Percentiles rank a stretch among this genome's conserved stretches.
These are phyloP conservation scores for Penicillium aurantiogriseum DNA, from an alignment of 2,329 filamentous ascomycete genomes.

Conservation along the genomic window DNA sequence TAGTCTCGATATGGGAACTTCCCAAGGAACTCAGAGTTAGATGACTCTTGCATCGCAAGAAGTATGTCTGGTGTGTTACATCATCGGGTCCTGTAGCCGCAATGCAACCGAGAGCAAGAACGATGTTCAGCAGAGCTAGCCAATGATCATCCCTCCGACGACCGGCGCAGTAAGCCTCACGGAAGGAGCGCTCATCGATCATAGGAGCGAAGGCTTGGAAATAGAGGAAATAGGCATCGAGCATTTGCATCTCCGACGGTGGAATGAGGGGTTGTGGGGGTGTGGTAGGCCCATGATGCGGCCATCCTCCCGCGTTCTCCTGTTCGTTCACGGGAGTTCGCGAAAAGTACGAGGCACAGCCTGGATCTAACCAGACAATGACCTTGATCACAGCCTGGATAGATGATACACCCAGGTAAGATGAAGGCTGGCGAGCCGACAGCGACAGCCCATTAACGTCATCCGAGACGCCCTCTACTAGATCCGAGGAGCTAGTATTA, in stretches of 20 bases:
- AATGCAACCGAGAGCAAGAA: conserved; percentile 72
- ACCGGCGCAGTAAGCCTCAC: conserved; percentile 62
- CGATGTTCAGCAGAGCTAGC: conserved; percentile 72
- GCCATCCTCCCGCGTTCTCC: conserved; percentile 21
- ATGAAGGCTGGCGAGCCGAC: conserved; percentile 59
- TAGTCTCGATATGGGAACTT: conserved; percentile 68
- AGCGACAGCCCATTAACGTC: conserved; percentile 68
- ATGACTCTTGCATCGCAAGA: conserved; percentile 65
- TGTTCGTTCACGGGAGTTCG: conserved; percentile 34
- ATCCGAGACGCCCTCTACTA: conserved; percentile 64
- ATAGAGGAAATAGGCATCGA: conserved; percentile 73
- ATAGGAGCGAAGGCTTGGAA: conserved; percentile 71
- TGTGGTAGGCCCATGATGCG: conserved; percentile 40
- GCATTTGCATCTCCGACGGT: conserved; percentile 65
- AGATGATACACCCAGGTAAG: conserved; percentile 71
- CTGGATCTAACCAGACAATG: conserved; percentile 58
- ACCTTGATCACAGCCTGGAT: conserved; percentile 73
- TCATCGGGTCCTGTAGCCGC: conserved; percentile 63
- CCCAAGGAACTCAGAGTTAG: conserved; percentile 66
- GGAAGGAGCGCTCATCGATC: conserved; percentile 69
- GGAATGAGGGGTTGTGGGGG: conserved; percentile 54
- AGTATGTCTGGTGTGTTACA: conserved; percentile 67
- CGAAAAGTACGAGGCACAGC: conserved; percentile 49
- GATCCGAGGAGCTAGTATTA: conserved; percentile 54
- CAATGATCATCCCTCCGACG: conserved; percentile 66